A percentile compares a stretch with the other conserved stretches of the same genome.
These are phyloP conservation scores for Arctostaphylos glauca DNA, from an alignment of 148 eudicot species.

Conservation along the genomic window DNA sequence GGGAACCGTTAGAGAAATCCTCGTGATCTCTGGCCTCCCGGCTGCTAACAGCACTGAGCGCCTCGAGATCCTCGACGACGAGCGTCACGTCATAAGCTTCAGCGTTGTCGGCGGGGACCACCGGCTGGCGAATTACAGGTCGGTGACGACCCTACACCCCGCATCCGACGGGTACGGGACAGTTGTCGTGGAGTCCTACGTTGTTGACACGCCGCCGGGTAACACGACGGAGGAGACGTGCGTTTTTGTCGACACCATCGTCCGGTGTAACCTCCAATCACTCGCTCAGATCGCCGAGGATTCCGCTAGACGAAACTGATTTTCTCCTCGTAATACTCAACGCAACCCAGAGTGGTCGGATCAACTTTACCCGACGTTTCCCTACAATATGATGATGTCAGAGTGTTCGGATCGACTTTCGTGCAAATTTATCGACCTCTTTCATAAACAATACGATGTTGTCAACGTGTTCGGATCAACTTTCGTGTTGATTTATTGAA, in stretches of 20 bases:
- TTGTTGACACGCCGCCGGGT: slow-evolving; percentile 63
- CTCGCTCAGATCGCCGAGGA: slow-evolving; percentile 63
- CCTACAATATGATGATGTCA: too few relatives aligned
- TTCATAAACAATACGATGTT: too few relatives aligned
- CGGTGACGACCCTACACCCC: slow-evolving; percentile 61
- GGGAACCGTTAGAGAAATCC: slow-evolving; percentile 65
- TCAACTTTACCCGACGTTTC: too few relatives aligned
- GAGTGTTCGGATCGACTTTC: too few relatives aligned
- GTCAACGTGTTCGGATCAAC: too few relatives aligned
- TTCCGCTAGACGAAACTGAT: slow-evolving; percentile 17
- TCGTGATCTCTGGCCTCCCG: slow-evolving; percentile 70
- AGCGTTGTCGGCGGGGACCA: slow-evolving; percentile 79
- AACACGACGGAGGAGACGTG: slow-evolving; percentile 68
- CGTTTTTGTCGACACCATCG: slow-evolving; percentile 72
- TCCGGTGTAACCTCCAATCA: slow-evolving; percentile 67
- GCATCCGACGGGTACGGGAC: slow-evolving; percentile 36
- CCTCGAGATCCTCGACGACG: slow-evolving; percentile 69
- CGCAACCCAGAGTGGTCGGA: neutral
- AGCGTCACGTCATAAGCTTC: slow-evolving; percentile 66
- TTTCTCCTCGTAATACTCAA: neutral
- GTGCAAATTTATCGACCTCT: too few relatives aligned
- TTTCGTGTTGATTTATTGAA: too few relatives aligned
- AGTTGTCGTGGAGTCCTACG: slow-evolving; percentile 63
- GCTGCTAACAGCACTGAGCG: slow-evolving; percentile 67
- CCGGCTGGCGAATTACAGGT: slow-evolving; percentile 58